Conservation (phyloP, 371 early-diverging fungal genomes). For the Parasitella parasitica region DNA sequence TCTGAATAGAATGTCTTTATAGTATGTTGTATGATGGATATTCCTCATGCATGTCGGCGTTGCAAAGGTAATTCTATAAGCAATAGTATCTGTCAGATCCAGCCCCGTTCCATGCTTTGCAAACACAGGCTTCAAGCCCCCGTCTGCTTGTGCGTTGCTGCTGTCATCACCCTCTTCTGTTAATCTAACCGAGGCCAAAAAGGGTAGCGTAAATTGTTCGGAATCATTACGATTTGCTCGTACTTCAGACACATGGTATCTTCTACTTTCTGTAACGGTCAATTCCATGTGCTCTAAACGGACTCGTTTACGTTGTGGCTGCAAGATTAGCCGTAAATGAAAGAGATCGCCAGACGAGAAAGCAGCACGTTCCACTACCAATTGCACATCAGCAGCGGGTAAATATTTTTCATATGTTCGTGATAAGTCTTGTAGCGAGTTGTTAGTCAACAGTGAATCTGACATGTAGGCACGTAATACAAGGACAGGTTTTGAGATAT, state of each 20-base stretch:
- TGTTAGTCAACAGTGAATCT: constrained; percentile 30
- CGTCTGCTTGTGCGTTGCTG: neutral
- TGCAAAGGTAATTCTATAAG: constrained; percentile 32
- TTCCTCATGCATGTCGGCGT: constrained; percentile 35
- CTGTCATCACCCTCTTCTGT: constrained; percentile 12
- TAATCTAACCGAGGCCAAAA: constrained; percentile 13
- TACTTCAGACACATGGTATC: constrained; percentile 25
- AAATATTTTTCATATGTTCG: constrained; percentile 39
- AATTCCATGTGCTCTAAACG: constrained; percentile 35
- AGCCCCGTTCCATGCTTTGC: constrained; percentile 19
- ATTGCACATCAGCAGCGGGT: constrained; percentile 24
- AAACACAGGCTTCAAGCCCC: constrained; percentile 21
- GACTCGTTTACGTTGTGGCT: constrained; percentile 31
- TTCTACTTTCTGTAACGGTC: constrained; percentile 21
- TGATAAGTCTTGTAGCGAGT: constrained; percentile 35
- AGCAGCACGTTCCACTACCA: constrained; percentile 34
- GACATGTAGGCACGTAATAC: constrained; percentile 39
- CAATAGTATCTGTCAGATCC: constrained; percentile 27
- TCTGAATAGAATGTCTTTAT: constrained; percentile 28
- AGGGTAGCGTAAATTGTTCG: constrained; percentile 21
- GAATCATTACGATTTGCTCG: constrained; percentile 26
- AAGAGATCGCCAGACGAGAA: constrained; percentile 41
- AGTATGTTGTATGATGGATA: constrained; percentile 38
- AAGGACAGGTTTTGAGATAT: constrained; percentile 27
- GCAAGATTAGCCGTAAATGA: constrained; percentile 19